Conservation (phyloP, 805 yeast species). For the Saccharomycopsis fibuligera region DNA sequence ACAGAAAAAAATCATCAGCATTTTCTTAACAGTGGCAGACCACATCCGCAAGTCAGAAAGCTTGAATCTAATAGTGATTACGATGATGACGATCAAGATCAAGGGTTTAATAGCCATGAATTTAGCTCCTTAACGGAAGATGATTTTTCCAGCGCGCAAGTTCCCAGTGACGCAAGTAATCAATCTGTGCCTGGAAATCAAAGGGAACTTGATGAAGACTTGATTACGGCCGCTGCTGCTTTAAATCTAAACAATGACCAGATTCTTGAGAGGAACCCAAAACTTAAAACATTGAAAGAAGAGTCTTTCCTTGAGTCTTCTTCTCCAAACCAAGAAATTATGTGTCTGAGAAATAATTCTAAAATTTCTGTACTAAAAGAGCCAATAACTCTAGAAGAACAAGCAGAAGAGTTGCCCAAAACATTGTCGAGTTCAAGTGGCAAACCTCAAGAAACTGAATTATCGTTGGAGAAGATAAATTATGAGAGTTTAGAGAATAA, state of each 20-base stretch:
- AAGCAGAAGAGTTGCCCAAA: not conserved
- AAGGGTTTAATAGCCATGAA: conserved; percentile 4
- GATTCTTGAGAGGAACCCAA: not conserved
- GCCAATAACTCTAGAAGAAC: not conserved
- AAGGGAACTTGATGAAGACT: not conserved
- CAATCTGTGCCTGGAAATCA: too few species aligned
- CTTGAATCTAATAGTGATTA: too few species aligned
- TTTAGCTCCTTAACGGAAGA: not conserved
- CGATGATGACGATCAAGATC: not conserved
- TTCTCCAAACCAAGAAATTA: conserved; percentile 6
- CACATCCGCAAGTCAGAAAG: not conserved
- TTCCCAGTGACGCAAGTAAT: too few species aligned
- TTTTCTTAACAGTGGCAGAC: too few species aligned
- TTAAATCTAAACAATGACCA: not conserved
- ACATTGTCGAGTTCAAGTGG: not conserved
- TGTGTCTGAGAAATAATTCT: not conserved
- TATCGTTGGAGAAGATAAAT: not conserved
- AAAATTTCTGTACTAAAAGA: not conserved
- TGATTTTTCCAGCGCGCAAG: not conserved
- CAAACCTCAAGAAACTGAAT: not conserved
- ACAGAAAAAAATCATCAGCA: not conserved
- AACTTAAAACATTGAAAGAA: not conserved
- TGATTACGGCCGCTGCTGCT: not conserved
- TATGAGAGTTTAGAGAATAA: not conserved
- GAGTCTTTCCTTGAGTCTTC: conserved; percentile 3